Conservation (phyloP, 352 stramenopile species). For the Poterioochromonas sp. region DNA sequence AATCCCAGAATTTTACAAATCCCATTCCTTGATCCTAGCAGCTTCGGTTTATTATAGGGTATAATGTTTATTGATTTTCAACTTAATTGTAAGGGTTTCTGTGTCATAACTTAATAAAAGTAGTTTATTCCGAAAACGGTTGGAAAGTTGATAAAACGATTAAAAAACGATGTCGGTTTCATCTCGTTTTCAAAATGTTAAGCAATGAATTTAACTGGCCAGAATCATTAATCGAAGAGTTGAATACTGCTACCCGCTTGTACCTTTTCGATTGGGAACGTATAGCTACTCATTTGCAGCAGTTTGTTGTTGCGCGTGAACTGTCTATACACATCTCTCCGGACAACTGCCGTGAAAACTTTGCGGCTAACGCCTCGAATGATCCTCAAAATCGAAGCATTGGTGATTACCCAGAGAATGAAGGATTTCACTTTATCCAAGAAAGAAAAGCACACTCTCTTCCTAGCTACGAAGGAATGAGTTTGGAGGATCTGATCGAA, state of each 20-base stretch:
- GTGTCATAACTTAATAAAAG: too few species aligned
- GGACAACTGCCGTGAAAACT: not conserved
- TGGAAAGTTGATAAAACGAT: too few species aligned
- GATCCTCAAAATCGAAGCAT: not conserved
- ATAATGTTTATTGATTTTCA: too few species aligned
- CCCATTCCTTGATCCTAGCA: too few species aligned
- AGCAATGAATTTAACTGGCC: not conserved
- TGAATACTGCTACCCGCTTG: not conserved
- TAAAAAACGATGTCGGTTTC: too few species aligned
- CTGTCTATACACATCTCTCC: too few species aligned
- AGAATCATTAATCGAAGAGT: not conserved
- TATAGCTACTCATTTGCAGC: not conserved
- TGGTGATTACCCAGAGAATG: not conserved
- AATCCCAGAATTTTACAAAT: too few species aligned
- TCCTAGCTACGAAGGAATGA: too few species aligned
- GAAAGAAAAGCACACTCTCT: not conserved
- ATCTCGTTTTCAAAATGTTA: not conserved
- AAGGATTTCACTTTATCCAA: not conserved
- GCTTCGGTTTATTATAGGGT: too few species aligned
- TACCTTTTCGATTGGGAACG: not conserved
- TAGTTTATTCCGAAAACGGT: too few species aligned
- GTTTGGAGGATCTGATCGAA: not conserved
- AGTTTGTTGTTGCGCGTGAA: not conserved
- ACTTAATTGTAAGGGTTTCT: too few species aligned
- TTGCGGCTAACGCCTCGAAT: not conserved